phyloP scores from a whole-genome alignment of 1,284 basidiomycete genomes.

The Cutaneotrichosporon mucoides region DNA sequence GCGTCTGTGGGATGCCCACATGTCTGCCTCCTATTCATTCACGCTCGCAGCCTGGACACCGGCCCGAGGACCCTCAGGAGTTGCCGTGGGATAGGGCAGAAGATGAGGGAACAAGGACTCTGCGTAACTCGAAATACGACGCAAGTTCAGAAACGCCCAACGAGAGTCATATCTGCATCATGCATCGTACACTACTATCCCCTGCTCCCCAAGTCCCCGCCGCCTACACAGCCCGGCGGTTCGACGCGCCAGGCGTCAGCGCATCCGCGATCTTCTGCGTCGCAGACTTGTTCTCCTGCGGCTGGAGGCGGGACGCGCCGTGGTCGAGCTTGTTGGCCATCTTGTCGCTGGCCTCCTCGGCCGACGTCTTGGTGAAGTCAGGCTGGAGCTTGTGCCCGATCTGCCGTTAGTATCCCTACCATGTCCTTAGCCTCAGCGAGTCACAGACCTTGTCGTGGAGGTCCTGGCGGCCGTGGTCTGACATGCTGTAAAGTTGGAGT shows the following conservation, averaged over 20 bases:
- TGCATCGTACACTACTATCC: too few species aligned
- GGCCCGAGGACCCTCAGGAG: too few species aligned
- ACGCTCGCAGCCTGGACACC: too few species aligned
- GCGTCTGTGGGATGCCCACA: too few species aligned
- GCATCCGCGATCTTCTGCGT: conserved; percentile 45
- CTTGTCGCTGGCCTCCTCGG: conserved; percentile 40
- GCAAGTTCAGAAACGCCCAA: too few species aligned
- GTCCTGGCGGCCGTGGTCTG: conserved; percentile 35
- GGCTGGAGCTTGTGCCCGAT: conserved; percentile 38
- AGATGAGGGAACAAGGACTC: too few species aligned
- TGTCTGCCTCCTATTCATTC: too few species aligned
- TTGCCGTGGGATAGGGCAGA: too few species aligned
- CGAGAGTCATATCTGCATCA: too few species aligned
- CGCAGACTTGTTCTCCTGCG: conserved; percentile 40
- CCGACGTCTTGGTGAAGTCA: conserved; percentile 45
- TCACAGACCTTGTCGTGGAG: conserved; percentile 44
- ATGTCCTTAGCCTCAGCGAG: too few species aligned
- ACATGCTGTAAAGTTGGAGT: conserved; percentile 1
- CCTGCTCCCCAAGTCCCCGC: not conserved
- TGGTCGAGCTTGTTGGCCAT: conserved; percentile 37
- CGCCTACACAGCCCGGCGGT: conserved; percentile 7
- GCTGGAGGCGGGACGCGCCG: conserved; percentile 36
- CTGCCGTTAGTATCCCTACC: conserved; percentile 7
- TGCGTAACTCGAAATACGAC: too few species aligned
- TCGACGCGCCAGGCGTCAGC: conserved; percentile 16